A percentile compares a stretch with the other conserved stretches of the same genome.
These are phyloP conservation scores for Poa annua DNA, from an alignment of 176 grass and related monocot species.

Conservation along the genomic window DNA sequence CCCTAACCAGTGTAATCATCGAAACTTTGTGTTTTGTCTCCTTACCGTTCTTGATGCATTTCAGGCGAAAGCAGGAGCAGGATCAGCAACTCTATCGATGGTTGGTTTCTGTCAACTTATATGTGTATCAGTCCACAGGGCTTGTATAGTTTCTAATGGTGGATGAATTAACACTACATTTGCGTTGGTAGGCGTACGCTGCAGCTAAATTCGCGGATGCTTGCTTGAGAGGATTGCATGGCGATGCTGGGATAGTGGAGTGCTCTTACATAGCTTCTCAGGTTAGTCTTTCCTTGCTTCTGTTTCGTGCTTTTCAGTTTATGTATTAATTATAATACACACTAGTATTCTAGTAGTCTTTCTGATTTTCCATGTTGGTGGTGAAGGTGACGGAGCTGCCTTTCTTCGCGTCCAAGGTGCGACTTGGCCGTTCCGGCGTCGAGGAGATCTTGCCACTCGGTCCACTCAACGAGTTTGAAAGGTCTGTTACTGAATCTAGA, in stretches of 20 bases:
- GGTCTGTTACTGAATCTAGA: slow-evolving; percentile 36
- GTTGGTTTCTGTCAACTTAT: slow-evolving; percentile 45
- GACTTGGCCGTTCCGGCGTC: slow-evolving; percentile 58
- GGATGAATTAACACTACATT: slow-evolving; percentile 13
- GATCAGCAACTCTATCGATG: slow-evolving; percentile 91
- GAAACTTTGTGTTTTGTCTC: not conserved
- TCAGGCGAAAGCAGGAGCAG: slow-evolving; percentile 88
- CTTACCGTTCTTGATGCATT: slow-evolving; percentile 4
- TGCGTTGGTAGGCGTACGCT: slow-evolving; percentile 57
- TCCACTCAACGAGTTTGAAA: slow-evolving; percentile 81
- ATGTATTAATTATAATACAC: not conserved
- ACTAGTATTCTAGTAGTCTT: not conserved
- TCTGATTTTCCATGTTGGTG: slow-evolving; percentile 17
- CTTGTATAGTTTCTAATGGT: not conserved
- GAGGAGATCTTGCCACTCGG: slow-evolving; percentile 84
- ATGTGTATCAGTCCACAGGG: not conserved
- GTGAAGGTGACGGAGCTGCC: slow-evolving; percentile 81
- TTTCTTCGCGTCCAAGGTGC: slow-evolving; percentile 89
- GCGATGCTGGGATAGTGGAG: slow-evolving; percentile 83
- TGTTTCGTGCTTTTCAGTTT: not conserved
- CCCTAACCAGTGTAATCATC: not conserved
- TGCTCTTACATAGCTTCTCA: slow-evolving; percentile 84
- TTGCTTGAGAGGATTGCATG: slow-evolving; percentile 70
- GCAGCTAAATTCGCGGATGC: slow-evolving; percentile 86
- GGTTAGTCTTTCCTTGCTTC: slow-evolving; percentile 36